Base-by-base conservation (phyloP, 2,329 filamentous ascomycete species). In the Colletotrichum tamarilloi region DNA sequence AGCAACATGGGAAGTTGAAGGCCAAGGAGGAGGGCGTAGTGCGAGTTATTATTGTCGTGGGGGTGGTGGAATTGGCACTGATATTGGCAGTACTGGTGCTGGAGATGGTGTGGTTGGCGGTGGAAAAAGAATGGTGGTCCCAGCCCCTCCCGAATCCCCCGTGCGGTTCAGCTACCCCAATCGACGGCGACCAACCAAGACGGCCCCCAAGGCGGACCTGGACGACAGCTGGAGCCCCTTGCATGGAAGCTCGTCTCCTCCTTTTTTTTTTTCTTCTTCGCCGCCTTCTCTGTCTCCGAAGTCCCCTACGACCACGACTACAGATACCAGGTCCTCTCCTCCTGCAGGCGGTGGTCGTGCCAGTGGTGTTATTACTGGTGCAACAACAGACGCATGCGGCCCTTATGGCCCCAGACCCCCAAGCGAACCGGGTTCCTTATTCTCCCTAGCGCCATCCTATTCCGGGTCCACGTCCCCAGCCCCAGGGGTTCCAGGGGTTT, bases 91-190 rank as follows among this genome's bases (percentile, higher is more conserved):
- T n/a, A n/a, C 14, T 49, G 46, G 24, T 32, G 28, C 46, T 63
- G 12, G 32, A 26, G 42, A n/a, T 63, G 62, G 28, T 35, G 62
- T 19, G 42, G 42, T 49, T 49, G 42, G 42, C 42, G 19, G 42
- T 49, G 42, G 19, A 22, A 22, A 49, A 49, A 49, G 62, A 53
- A 60, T 16, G 22, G 28, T 24, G 19, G 35, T 62, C 26, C 64
- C 57, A 35, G 49, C 66, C 22, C 56, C 46, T 19, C 71, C 71
- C 35, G 67, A 66, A 6, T 73, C 71, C 58, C 71, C 71, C 62
- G 67, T 73, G 14, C 60, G 71, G 22, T 73, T 73, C 62, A 73
- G 71, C 67, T 73, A 73, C 49, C 71, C 71, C 62, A 73, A 73
- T 62, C 57, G 71, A 49, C 62, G 71, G 26, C 38, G 71, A 26